phyloP scores from a whole-genome alignment of 441 rosid genomes.

The Mallotus repandus region DNA sequence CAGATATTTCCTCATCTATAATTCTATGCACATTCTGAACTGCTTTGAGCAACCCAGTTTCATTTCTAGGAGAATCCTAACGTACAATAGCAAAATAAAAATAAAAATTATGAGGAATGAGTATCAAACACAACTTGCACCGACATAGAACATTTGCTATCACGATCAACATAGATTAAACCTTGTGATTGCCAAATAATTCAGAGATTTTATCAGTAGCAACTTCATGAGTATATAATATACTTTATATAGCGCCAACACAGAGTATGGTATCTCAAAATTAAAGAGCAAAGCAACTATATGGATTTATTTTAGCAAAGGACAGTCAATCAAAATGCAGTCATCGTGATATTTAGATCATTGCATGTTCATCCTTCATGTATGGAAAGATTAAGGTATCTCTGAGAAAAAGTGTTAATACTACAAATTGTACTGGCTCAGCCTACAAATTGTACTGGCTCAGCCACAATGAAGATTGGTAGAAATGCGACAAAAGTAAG shows the following conservation, averaged over 20 bases:
- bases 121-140: slow-evolving; percentile 11
- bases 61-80: slow-evolving; percentile 74
- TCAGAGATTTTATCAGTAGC: neutral
- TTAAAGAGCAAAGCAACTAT: neutral
- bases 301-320: neutral
- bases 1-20: slow-evolving; percentile 69
- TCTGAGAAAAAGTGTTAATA: neutral
- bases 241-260: neutral
- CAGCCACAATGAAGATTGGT: neutral
- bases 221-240: neutral
- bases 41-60: slow-evolving; percentile 61
- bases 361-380: neutral
- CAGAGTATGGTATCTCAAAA: neutral
- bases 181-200: neutral
- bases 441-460: neutral
- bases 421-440: neutral
- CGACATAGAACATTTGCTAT: neutral
- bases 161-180: neutral
- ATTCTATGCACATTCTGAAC: slow-evolving; percentile 66
- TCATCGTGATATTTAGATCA: neutral
- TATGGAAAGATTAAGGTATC: neutral
- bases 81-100: slow-evolving; percentile 9
- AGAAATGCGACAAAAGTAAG: slow-evolving; percentile 1
- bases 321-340: slow-evolving; percentile 4
- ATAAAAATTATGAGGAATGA: neutral